phyloP scores from a whole-genome alignment of 768 basidiomycete species.

The Lactifluus rugatus region DNA sequence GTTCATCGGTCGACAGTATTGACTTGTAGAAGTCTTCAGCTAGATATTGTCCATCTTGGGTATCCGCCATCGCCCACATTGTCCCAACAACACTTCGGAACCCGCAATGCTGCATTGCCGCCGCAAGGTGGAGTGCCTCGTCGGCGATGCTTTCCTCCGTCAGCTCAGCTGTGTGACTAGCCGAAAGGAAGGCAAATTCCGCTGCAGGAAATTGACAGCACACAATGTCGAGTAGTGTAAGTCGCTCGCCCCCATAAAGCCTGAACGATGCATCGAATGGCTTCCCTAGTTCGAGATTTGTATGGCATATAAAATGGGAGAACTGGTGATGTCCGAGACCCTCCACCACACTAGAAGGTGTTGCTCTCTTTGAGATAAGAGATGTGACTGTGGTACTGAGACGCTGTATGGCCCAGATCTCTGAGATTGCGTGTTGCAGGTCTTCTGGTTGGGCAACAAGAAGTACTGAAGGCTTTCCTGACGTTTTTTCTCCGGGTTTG shows the following conservation, averaged over 20 bases:
- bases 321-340: not conserved
- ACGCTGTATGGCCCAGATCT: no score
- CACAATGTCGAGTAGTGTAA: not conserved
- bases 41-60: not conserved
- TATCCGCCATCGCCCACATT: not conserved
- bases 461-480: not conserved
- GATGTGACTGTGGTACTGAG: not conserved
- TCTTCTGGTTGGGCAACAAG: not conserved
- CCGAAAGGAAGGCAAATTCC: not conserved
- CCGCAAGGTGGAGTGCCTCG: slow-evolving; percentile 5
- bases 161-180: not conserved
- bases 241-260: no score
- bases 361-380: not conserved
- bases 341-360: no score
- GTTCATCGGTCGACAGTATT: no score
- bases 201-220: not conserved
- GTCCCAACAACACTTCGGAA: slow-evolving; percentile 3
- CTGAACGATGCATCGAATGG: no score
- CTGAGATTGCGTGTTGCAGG: not conserved
- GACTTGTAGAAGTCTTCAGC: not conserved
- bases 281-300: no score
- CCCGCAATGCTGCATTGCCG: slow-evolving; percentile 10
- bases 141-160: no score
- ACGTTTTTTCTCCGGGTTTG: not conserved
- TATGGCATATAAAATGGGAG: not conserved